Evolutionary conservation across 2,329 filamentous ascomycete genomes (phyloP), one percentile per base, ranked within the genome.

Genomic region (Thielaviopsis euricoi): DNA sequence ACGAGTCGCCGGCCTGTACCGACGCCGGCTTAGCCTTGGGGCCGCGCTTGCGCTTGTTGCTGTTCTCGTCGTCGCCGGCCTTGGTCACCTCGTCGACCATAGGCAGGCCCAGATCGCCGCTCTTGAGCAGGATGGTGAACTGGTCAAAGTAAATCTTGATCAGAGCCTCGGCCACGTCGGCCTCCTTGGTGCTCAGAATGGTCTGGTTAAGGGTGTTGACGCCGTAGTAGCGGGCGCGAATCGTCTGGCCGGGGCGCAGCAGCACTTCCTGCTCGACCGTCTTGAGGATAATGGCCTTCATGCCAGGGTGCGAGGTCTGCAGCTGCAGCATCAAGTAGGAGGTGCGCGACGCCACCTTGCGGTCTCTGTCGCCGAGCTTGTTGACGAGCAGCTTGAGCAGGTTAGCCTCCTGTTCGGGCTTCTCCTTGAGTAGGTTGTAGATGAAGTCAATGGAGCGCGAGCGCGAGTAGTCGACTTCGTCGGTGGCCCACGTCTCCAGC

Each of bases 121-220:
- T 79, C 71, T 93, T 95, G 50, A 98, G 73, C 33, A 97, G 74
- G 13, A 83, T 77, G 15, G 94, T 80, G 66, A 98, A 98, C 46
- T 95, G 75, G 37, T 85, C 82, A 68, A 98, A 98, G 73, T 97
- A 98, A 51, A 97, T 90, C 56, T 87, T 82, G 46, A 98, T 75
- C 15, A 98, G 76, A 56, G 85, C 81, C 66, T 86, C 84, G 7
- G 90, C 90, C 19, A 95, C 79, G 19, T 81, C 77, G 46, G 89
- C 85, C 66, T 97, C 91, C 65, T 86, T 93, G 57, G 73, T 80
- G 69, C 87, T 95, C 54, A 98, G 72, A 54, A 97, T 90, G 0
- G 91, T 97, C 71, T 98, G 94, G 68, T 98, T 98, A 54, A 98
- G 76, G 0, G 93, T 97, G 68, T 96, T 96, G 68, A 95, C 84